Percentiles rank a stretch among this genome's conserved stretches.
Evolutionary conservation across 2,329 filamentous ascomycete species (phyloP).

Genomic region (Colletotrichum karsti): DNA sequence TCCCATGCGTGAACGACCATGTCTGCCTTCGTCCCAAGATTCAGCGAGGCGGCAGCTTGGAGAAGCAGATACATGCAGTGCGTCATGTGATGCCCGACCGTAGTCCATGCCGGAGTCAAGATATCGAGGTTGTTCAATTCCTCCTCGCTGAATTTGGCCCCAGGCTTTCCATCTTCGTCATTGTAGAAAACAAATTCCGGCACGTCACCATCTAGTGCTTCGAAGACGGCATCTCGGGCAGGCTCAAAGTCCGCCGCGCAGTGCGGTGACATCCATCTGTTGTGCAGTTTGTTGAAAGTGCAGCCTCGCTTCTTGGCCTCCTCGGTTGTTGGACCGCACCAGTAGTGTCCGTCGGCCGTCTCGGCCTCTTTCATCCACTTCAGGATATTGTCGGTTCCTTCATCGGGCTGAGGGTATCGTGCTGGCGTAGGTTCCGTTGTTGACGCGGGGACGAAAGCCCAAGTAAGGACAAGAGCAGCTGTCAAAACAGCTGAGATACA

Average conservation of each 20-base stretch:
- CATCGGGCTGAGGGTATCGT: constrained; percentile 1
- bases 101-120: constrained; percentile 9
- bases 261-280: constrained; percentile 4
- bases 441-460: not conserved
- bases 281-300: constrained; percentile 14
- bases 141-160: not conserved
- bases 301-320: constrained; percentile 2
- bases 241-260: constrained; percentile 2
- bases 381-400: constrained; percentile 4
- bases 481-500: not conserved
- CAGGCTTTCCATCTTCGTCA: not conserved
- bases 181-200: not conserved
- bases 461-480: not conserved
- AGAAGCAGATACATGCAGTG: constrained; percentile 18
- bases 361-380: constrained; percentile 17
- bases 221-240: not conserved
- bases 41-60: not conserved
- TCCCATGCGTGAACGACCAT: constrained; percentile 15
- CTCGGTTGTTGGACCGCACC: not conserved
- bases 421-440: too few relatives aligned
- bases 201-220: not conserved
- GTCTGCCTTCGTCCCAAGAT: constrained; percentile 4
- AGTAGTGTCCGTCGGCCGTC: not conserved
- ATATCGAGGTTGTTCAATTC: not conserved
- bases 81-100: not conserved